These are phyloP conservation scores for Microthlaspi erraticum DNA, from an alignment of 345 rosid genomes.

Conservation along the genomic window DNA sequence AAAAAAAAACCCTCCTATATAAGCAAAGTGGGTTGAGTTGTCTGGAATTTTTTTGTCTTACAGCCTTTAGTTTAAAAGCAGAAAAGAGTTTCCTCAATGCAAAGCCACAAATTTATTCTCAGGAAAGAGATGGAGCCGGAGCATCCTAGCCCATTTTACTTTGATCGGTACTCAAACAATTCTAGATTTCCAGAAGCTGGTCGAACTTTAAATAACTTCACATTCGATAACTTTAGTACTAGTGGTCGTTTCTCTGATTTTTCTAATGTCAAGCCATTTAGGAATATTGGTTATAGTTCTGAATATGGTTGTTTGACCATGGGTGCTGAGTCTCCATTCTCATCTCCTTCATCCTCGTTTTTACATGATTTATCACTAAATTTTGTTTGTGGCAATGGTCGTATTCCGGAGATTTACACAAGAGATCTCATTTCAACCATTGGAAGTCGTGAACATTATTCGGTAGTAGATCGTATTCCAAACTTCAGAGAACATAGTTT, in stretches of 20 bases:
- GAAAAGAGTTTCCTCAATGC: background rate
- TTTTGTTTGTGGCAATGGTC: constrained; percentile 11
- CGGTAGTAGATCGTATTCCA: constrained; percentile 9
- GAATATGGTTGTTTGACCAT: constrained; percentile 34
- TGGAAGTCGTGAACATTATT: constrained; percentile 13
- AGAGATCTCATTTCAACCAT: constrained; percentile 40
- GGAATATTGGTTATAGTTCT: constrained; percentile 31
- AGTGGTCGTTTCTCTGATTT: constrained; percentile 1
- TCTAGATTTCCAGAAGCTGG: background rate
- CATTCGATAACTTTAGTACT: background rate
- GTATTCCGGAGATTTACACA: constrained; percentile 20
- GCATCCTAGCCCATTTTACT: background rate
- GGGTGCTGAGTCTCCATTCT: background rate
- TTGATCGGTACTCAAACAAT: background rate
- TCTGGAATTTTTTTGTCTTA: constrained; percentile 14
- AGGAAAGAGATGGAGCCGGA: constrained; percentile 20
- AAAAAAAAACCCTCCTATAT: constrained; percentile 17
- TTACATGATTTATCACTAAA: constrained; percentile 6
- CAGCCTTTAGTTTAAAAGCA: constrained; percentile 4
- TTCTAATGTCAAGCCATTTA: constrained; percentile 17
- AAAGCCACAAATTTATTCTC: background rate
- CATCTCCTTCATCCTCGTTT: constrained; percentile 20
- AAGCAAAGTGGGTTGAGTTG: background rate
- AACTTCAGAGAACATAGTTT: background rate
- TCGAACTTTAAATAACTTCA: background rate